Conservation (phyloP, 2,329 filamentous ascomycete genomes). For the Sclerotinia minor region DNA sequence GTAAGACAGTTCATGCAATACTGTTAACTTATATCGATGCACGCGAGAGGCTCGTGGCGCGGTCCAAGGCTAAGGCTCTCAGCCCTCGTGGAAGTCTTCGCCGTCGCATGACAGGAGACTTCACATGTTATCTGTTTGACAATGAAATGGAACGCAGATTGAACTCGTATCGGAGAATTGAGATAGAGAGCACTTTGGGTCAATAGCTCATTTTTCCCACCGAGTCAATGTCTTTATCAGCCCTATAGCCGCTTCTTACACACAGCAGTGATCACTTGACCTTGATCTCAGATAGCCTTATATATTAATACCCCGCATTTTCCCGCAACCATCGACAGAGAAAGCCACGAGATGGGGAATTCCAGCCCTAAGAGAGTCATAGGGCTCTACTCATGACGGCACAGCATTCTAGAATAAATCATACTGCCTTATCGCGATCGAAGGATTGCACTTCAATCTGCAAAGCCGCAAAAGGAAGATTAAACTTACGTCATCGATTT, state of each 20-base stretch:
- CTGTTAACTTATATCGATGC: not conserved
- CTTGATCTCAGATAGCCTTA: not conserved
- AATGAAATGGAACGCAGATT: not conserved
- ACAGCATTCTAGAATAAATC: not conserved
- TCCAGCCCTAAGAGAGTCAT: not conserved
- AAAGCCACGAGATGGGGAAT: not conserved
- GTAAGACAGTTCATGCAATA: not conserved
- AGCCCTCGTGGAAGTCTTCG: not conserved
- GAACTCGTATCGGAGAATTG: not conserved
- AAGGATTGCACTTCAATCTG: constrained; percentile 10
- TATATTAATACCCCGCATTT: not conserved
- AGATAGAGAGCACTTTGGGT: not conserved
- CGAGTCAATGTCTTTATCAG: not conserved
- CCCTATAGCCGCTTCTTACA: not conserved
- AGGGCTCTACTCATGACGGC: not conserved
- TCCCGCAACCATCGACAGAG: not conserved
- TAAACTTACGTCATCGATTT: not conserved
- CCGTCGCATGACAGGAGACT: not conserved
- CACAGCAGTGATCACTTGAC: constrained; percentile 3
- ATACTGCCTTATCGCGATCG: not conserved
- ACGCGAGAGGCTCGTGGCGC: not conserved
- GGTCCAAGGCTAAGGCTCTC: not conserved
- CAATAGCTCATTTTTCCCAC: not conserved
- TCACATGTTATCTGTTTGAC: not conserved
- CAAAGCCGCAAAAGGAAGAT: not conserved